A percentile compares a stretch with the other conserved stretches of the same genome.
Conservation (phyloP, 805 yeast species). For the Cyberlindnera mississippiensis region DNA sequence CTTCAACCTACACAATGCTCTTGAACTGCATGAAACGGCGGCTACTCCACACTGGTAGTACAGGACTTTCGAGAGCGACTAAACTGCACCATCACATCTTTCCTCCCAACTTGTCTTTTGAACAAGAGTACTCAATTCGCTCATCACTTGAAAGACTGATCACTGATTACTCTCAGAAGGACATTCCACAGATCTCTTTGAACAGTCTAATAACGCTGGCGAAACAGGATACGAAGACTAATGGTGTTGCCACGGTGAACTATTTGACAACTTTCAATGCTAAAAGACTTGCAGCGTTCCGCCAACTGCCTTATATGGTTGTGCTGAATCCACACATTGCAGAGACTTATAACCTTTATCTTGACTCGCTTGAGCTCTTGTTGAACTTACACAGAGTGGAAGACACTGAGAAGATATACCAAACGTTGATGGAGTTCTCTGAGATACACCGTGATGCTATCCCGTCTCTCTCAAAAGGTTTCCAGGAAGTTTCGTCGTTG, state of each 20-base stretch:
- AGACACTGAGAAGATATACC: slow-evolving; percentile 48
- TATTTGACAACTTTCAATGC: slow-evolving; percentile 61
- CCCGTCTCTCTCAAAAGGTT: slow-evolving; percentile 77
- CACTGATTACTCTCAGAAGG: slow-evolving; percentile 48
- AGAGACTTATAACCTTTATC: slow-evolving; percentile 67
- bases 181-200: slow-evolving; percentile 50
- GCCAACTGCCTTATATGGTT: slow-evolving; percentile 77
- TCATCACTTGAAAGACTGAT: slow-evolving; percentile 57
- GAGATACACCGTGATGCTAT: slow-evolving; percentile 82
- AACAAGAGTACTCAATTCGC: slow-evolving; percentile 52
- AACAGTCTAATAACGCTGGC: slow-evolving; percentile 44
- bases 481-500: slow-evolving; percentile 55
- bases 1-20: background rate
- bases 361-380: slow-evolving; percentile 59
- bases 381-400: slow-evolving; percentile 35
- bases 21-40: slow-evolving; percentile 3
- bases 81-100: slow-evolving; percentile 22
- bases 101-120: slow-evolving; percentile 31
- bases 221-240: slow-evolving; percentile 28
- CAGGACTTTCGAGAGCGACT: slow-evolving; percentile 10
- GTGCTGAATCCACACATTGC: slow-evolving; percentile 85
- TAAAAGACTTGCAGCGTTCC: slow-evolving; percentile 62
- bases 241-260: slow-evolving; percentile 51
- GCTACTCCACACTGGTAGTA: slow-evolving; percentile 5
- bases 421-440: slow-evolving; percentile 53